Evolutionary conservation across 805 yeast species (phyloP).

Genomic region (Suhomyces kilbournensis): DNA sequence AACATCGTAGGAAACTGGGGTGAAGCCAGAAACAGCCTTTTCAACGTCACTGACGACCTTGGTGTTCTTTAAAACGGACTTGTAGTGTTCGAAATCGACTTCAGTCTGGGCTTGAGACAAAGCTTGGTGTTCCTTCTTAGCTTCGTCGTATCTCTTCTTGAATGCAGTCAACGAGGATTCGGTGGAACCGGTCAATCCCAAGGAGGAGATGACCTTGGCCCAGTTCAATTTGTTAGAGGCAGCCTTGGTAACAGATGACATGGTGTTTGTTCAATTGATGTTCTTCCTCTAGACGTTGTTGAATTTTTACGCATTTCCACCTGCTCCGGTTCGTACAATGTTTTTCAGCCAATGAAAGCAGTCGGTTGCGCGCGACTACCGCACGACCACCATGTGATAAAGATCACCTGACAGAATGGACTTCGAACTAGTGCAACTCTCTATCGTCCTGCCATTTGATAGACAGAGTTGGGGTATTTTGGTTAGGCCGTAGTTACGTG

Average conservation of each 20-base stretch:
- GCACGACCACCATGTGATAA: neutral
- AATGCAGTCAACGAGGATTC: constrained; percentile 84
- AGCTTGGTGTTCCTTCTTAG: constrained; percentile 74
- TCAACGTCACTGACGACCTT: constrained; percentile 79
- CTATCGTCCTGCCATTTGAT: neutral
- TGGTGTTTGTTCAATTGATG: constrained; percentile 11
- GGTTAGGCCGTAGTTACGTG: neutral
- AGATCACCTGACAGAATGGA: neutral
- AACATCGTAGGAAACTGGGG: constrained; percentile 82
- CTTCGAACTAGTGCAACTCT: too few relatives aligned
- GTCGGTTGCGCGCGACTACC: neutral
- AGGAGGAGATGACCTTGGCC: constrained; percentile 82
- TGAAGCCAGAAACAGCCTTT: constrained; percentile 68
- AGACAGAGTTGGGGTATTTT: neutral
- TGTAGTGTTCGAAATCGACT: constrained; percentile 82
- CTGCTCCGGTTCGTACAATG: constrained; percentile 1
- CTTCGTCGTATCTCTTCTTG: constrained; percentile 98
- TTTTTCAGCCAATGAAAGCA: neutral
- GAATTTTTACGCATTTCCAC: constrained; percentile 1
- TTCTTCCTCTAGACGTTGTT: neutral
- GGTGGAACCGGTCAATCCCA: constrained; percentile 91
- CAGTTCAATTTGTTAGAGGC: constrained; percentile 90
- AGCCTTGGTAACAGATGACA: constrained; percentile 49
- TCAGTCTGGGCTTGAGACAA: constrained; percentile 68
- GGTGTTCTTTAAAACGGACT: constrained; percentile 74